Conservation (phyloP, 768 basidiomycete genomes). For the Exsudoporus frostii region DNA sequence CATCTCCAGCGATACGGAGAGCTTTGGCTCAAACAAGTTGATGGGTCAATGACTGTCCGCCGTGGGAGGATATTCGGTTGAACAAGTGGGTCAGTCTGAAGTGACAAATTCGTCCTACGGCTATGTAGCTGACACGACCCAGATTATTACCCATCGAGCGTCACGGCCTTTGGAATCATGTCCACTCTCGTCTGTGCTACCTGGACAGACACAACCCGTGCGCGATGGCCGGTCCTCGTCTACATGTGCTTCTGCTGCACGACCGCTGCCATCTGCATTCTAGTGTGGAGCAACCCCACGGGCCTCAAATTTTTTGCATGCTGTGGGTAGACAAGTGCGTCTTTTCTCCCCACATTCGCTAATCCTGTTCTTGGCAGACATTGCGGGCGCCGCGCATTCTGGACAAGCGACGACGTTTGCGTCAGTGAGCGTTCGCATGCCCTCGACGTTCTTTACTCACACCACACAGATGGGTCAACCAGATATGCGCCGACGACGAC, state of each 20-base stretch:
- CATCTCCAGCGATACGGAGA: conserved; percentile 63
- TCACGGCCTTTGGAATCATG: conserved; percentile 61
- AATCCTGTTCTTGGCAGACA: conserved; percentile 32
- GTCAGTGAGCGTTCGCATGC: conserved; percentile 33
- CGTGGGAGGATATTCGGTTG: conserved; percentile 57
- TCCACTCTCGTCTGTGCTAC: conserved; percentile 61
- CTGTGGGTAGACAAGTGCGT: conserved; percentile 39
- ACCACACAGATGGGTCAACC: conserved; percentile 67
- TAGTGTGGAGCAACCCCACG: conserved; percentile 58
- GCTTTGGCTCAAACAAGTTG: conserved; percentile 66
- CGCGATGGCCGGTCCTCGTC: conserved; percentile 63
- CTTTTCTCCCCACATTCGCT: neutral
- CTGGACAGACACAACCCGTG: conserved; percentile 57
- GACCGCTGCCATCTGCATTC: conserved; percentile 51
- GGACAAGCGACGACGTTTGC: conserved; percentile 78
- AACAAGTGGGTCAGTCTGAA: conserved; percentile 48
- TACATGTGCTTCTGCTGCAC: conserved; percentile 59
- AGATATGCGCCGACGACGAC: conserved; percentile 67
- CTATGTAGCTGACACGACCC: conserved; percentile 13
- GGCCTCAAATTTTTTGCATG: conserved; percentile 75
- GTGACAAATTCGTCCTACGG: neutral
- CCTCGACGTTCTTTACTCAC: neutral
- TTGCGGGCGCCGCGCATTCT: conserved; percentile 65
- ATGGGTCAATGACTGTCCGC: conserved; percentile 73
- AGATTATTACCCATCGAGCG: conserved; percentile 61